phyloP scores from a whole-genome alignment of 164 flowering plant species.

The Pachysandra terminalis region DNA sequence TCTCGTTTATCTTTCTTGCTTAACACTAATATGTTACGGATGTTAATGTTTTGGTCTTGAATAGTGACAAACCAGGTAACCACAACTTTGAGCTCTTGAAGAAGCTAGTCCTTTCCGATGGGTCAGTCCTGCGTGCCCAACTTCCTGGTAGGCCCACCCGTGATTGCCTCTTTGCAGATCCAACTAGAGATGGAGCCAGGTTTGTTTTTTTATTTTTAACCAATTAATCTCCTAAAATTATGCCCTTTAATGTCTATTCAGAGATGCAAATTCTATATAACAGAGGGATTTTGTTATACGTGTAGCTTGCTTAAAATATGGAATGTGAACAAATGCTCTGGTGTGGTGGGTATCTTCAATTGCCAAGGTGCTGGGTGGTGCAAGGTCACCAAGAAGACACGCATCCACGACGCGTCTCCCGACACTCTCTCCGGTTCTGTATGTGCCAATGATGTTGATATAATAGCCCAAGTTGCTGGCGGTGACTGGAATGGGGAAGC shows the following conservation, averaged over 20 bases:
- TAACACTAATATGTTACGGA: neutral
- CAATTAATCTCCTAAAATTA: neutral
- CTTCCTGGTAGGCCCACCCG: constrained; percentile 90
- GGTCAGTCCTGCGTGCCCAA: constrained; percentile 90
- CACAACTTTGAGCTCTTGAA: constrained; percentile 86
- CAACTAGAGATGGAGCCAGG: constrained; percentile 93
- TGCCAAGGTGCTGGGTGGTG: constrained; percentile 99
- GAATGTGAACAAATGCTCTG: constrained; percentile 83
- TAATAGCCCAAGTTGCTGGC: constrained; percentile 57
- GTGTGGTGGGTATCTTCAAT: constrained; percentile 93
- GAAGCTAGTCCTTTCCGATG: constrained; percentile 96
- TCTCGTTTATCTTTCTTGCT: too few relatives aligned
- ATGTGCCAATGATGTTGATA: constrained; percentile 62
- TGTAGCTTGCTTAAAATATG: constrained; percentile 90
- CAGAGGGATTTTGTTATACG: neutral
- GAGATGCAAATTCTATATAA: neutral
- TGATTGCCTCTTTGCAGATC: constrained; percentile 87
- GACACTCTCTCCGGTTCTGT: constrained; percentile 68
- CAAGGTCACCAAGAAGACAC: constrained; percentile 71
- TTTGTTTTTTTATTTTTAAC: constrained; percentile 16
- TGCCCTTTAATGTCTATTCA: neutral
- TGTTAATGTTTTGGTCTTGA: neutral
- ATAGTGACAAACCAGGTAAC: constrained; percentile 60
- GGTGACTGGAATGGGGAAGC: constrained; percentile 69
- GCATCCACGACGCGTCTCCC: constrained; percentile 79